A percentile compares a stretch with the other conserved stretches of the same genome.
These are phyloP conservation scores for Picea engelmannii DNA, from an alignment of 83 land plant species.

Conservation along the genomic window DNA sequence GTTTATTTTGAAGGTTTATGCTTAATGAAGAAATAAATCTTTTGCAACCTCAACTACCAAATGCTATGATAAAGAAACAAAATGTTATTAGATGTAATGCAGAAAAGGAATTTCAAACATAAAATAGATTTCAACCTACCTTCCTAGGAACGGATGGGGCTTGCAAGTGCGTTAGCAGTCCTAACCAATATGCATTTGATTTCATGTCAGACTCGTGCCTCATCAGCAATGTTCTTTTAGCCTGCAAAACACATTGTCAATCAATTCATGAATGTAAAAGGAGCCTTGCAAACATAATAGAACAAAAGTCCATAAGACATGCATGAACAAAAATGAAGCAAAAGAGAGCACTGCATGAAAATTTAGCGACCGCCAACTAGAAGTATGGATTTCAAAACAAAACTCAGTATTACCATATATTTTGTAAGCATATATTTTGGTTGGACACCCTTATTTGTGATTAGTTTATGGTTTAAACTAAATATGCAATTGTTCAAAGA, in stretches of 20 bases:
- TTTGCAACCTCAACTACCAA: neutral
- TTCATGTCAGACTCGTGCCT: constrained; percentile 96
- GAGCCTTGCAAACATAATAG: neutral
- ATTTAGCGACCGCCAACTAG: neutral
- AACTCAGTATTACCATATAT: too few species aligned
- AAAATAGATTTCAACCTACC: constrained; percentile 41
- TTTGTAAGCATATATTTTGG: too few species aligned
- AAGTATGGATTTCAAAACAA: too few species aligned
- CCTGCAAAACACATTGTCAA: constrained; percentile 43
- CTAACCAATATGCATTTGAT: constrained; percentile 98
- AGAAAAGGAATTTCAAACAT: neutral
- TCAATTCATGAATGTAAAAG: neutral
- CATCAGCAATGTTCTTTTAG: too few species aligned
- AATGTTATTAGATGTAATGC: neutral
- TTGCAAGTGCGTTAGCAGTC: constrained; percentile 90
- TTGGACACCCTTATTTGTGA: too few species aligned
- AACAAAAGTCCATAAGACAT: neutral
- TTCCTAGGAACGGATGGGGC: constrained; percentile 91
- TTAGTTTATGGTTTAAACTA: too few species aligned
- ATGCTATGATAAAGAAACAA: neutral
- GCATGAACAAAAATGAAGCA: neutral
- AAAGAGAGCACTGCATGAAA: neutral
- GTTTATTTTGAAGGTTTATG: too few species aligned
- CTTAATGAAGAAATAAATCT: too few species aligned
- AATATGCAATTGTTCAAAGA: too few species aligned